phyloP scores from a whole-genome alignment of 805 yeast genomes.

The Candida alai region DNA sequence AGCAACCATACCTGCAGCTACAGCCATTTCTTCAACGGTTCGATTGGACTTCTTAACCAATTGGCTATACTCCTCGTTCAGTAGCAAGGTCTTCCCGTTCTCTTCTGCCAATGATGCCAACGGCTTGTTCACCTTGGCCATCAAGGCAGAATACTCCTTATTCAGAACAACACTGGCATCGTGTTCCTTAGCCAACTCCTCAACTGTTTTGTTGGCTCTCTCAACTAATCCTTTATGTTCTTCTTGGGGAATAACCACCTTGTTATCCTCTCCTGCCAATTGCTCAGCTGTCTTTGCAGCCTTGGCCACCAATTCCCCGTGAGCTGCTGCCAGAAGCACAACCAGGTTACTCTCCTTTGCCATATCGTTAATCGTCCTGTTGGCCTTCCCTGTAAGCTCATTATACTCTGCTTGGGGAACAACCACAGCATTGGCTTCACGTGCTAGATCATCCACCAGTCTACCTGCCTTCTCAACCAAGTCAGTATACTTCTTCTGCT shows the following conservation, averaged over 20 bases:
- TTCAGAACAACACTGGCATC: slow-evolving; percentile 7
- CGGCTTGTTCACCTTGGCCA: slow-evolving; percentile 1
- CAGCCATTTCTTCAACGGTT: slow-evolving; percentile 10
- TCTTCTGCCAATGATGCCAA: slow-evolving; percentile 3
- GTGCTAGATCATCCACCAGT: slow-evolving; percentile 14
- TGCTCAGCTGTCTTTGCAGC: slow-evolving; percentile 7
- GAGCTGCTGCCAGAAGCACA: slow-evolving; percentile 18
- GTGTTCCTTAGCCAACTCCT: slow-evolving; percentile 3
- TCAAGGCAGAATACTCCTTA: slow-evolving; percentile 9
- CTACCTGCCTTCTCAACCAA: slow-evolving; percentile 10
- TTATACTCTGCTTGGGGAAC: slow-evolving; percentile 5
- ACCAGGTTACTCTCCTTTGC: slow-evolving; percentile 11
- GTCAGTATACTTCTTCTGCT: slow-evolving; percentile 4
- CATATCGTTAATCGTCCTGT: slow-evolving; percentile 6
- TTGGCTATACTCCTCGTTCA: slow-evolving; percentile 10
- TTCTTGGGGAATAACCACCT: slow-evolving; percentile 1
- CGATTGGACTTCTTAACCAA: slow-evolving; percentile 10
- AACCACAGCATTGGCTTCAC: slow-evolving; percentile 7
- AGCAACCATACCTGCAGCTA: slow-evolving; percentile 6
- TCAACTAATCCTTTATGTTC: slow-evolving; percentile 6
- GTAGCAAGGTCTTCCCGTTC: neutral
- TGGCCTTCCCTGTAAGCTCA: slow-evolving; percentile 6
- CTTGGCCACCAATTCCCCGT: slow-evolving; percentile 6
- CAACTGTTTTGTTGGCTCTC: slow-evolving; percentile 2
- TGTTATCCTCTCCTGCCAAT: slow-evolving; percentile 6